phyloP scores from a whole-genome alignment of 768 basidiomycete genomes.

The Coprinopsis sp. region DNA sequence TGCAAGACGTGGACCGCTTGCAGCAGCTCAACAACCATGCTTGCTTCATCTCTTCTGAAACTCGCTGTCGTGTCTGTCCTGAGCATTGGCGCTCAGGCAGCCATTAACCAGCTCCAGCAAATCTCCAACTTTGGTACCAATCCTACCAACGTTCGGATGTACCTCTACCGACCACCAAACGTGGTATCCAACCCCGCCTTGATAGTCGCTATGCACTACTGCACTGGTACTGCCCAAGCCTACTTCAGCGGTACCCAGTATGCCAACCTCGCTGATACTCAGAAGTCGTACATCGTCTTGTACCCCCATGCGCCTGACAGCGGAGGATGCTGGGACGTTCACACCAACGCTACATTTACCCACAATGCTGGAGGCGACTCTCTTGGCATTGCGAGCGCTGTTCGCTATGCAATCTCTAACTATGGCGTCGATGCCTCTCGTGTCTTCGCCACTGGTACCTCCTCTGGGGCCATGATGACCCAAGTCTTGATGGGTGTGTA shows the following conservation, averaged over 20 bases:
- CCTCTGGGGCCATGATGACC: conserved; percentile 60
- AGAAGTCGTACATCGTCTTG: conserved; percentile 46
- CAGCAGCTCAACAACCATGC: no score
- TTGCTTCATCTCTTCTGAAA: no score
- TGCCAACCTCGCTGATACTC: conserved; percentile 42
- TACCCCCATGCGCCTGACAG: conserved; percentile 39
- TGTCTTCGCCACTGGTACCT: conserved; percentile 48
- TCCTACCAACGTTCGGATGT: conserved; percentile 49
- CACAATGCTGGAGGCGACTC: conserved; percentile 56
- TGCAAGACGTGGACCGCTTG: no score
- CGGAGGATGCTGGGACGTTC: conserved; percentile 53
- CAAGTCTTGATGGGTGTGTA: conserved; percentile 48
- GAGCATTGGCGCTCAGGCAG: conserved; percentile 21
- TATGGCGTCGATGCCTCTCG: conserved; percentile 41
- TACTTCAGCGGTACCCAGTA: conserved; percentile 47
- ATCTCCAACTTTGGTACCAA: conserved; percentile 47
- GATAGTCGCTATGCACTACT: conserved; percentile 52
- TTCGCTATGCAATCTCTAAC: conserved; percentile 44
- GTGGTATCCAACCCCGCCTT: conserved; percentile 37
- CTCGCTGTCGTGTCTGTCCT: no score
- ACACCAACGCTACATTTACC: conserved; percentile 44
- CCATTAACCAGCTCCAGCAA: conserved; percentile 31
- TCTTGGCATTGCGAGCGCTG: conserved; percentile 42
- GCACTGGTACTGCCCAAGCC: conserved; percentile 46
- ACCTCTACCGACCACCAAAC: conserved; percentile 37